Evolutionary conservation across 768 basidiomycete species (phyloP).

Genomic region (Mycena crocata): DNA sequence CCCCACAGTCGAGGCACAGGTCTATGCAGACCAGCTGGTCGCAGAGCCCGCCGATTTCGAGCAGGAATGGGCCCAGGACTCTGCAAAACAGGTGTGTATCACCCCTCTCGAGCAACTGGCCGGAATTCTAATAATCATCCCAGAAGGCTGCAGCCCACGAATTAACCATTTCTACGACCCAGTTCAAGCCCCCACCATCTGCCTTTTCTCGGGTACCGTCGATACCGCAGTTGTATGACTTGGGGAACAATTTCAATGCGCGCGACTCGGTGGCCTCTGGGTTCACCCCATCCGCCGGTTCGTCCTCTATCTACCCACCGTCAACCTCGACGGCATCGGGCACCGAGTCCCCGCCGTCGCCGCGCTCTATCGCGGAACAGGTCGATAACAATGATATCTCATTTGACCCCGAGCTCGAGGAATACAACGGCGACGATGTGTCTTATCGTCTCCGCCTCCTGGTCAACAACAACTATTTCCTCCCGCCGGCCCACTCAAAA

Average conservation of each 20-base stretch:
- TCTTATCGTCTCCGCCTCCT: constrained; percentile 86
- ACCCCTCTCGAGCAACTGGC: too few species aligned
- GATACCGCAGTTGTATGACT: constrained; percentile 46
- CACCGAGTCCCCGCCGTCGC: constrained; percentile 74
- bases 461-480: constrained; percentile 89
- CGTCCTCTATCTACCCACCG: constrained; percentile 83
- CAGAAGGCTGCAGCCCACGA: constrained; percentile 49
- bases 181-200: constrained; percentile 46
- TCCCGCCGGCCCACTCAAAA: constrained; percentile 89
- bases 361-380: constrained; percentile 64
- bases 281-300: constrained; percentile 73
- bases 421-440: constrained; percentile 80
- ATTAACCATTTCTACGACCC: constrained; percentile 45
- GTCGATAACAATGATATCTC: constrained; percentile 55
- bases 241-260: constrained; percentile 45
- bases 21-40: constrained; percentile 10
- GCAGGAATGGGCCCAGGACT: constrained; percentile 13
- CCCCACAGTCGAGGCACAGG: constrained; percentile 7
- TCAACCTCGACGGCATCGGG: constrained; percentile 74
- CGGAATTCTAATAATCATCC: too few species aligned
- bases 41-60: constrained; percentile 19
- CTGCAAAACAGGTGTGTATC: constrained; percentile 51
- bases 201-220: constrained; percentile 63
- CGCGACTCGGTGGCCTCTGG: constrained; percentile 70
- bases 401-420: constrained; percentile 61